A percentile compares a stretch with the other conserved stretches of the same genome.
These are phyloP conservation scores for Pseudozyma flocculosa DNA, from an alignment of 1,284 basidiomycete genomes.

Conservation along the genomic window DNA sequence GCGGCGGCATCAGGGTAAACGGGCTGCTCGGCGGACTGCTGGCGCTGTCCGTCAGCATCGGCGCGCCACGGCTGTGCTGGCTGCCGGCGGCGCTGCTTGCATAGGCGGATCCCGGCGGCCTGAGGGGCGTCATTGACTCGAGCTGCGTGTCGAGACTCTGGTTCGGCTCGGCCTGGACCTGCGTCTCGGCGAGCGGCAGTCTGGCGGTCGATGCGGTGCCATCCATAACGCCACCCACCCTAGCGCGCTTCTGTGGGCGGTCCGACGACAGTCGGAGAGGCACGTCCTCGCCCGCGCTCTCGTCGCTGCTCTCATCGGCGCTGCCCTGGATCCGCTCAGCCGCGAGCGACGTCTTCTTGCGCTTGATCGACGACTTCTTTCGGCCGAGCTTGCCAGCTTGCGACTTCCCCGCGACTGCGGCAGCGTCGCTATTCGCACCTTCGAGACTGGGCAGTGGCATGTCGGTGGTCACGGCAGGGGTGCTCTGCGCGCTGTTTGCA, in stretches of 20 bases:
- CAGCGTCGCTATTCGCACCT: neutral
- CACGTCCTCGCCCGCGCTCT: slow-evolving; percentile 14
- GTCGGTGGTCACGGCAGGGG: too few species aligned
- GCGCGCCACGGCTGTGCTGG: slow-evolving; percentile 31
- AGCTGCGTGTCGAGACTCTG: slow-evolving; percentile 10
- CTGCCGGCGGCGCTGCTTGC: slow-evolving; percentile 39
- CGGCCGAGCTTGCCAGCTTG: slow-evolving; percentile 2
- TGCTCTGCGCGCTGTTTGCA: too few species aligned
- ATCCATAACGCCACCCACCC: neutral
- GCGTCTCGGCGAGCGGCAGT: slow-evolving; percentile 33
- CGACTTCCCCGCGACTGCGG: slow-evolving; percentile 3
- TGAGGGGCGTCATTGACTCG: slow-evolving; percentile 31
- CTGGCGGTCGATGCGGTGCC: slow-evolving; percentile 9
- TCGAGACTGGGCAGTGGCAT: neutral
- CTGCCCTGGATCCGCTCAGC: neutral
- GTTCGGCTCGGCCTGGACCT: slow-evolving; percentile 12
- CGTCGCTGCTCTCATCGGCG: slow-evolving; percentile 18
- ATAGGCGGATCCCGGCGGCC: slow-evolving; percentile 23
- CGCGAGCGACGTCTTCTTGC: slow-evolving; percentile 15
- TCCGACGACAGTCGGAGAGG: neutral
- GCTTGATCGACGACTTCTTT: slow-evolving; percentile 7
- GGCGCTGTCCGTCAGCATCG: slow-evolving; percentile 45
- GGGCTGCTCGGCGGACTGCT: slow-evolving; percentile 49
- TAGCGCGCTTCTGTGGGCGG: neutral
- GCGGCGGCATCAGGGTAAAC: slow-evolving; percentile 42